Evolutionary conservation across 2,329 filamentous ascomycete species (phyloP), one percentile per base, ranked within the genome.

Genomic region (Pseudogymnoascus sp.): DNA sequence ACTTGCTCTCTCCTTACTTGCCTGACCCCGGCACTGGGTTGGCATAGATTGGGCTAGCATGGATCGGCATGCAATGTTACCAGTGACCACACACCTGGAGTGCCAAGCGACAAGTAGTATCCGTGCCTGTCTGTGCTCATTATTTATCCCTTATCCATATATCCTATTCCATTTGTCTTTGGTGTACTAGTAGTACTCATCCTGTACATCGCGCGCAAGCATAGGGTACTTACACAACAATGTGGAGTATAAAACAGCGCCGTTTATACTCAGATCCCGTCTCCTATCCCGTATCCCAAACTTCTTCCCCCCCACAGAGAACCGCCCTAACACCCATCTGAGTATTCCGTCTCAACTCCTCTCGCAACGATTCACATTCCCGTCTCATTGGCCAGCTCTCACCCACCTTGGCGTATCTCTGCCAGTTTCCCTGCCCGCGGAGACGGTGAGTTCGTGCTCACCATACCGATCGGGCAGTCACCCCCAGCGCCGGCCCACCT

Each of bases 31-130:
- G 49, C 49, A 55, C 26, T 55, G 49, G 19, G 29, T 12, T 55
- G 16, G n/a, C 6, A 55, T n/a, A 55, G 29, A 55, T 19, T 33
- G 26, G 49, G 49, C 49, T 55, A 55, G 49, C n/a, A 33, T 33
- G n/a, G 49, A 55, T 55, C 49, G 49, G 29, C 49, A 55, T 55
- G 26, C 49, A 55, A 55, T 55, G 49, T 55, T 55, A 55, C 49
- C 49, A 55, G 49, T 55, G 49, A 55, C 49, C 49, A 55, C 26
- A 10, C 49, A 55, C 49, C 49, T 55, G 49, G 49, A 55, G 26
- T 55, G 49, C 49, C 49, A 55, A 55, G 49, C 8, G 49, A 33
- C 49, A 26, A 7, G 29, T 19, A 55, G 49, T 33, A 55, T 55
- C 49, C n/a, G 49, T 55, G 49, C 49, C 49, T 55, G 49, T 55